Evolutionary conservation across 2,329 filamentous ascomycete genomes (phyloP), one percentile per base, ranked within the genome.

Genomic region (Catunica adiposa): DNA sequence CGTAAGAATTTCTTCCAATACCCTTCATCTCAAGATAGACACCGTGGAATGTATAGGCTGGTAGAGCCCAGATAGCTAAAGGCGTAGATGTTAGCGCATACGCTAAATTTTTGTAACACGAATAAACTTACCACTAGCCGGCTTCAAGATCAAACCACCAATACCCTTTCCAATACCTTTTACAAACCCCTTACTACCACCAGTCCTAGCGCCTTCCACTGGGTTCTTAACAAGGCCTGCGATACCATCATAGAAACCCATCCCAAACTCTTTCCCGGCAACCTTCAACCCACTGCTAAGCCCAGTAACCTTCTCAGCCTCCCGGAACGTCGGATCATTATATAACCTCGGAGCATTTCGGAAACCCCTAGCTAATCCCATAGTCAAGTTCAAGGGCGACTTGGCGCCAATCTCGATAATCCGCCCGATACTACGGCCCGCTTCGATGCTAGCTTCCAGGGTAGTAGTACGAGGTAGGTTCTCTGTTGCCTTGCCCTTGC

Each of bases 261-360:
- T 77, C 0, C 81, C 82, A 58, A 92, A 82, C 64, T 87, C 85
- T 66, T 84, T 88, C 1, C 84, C 79, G 3, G 89, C 89, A 47
- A 88, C 82, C 59, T 76, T 82, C 25, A 95, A 68, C 0, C 89
- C 89, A 60, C 82, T 86, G 54, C 79, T 75, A 52, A 94, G 71
- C 53, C 82, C 84, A 0, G 85, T 89, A 3, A 95, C 85, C 62
- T 86, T 87, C 57, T 88, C 84, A 1, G 78, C 71, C n/a, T 84
- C 83, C 7, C 86, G 77, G 0, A 95, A 81, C 1, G 82, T 89
- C 1, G 86, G 80, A 62, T 94, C 89, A 44, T 89, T 85, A 64
- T 95, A 95, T 1, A 95, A 71, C 61, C 79, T 83, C 0, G 89
- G 89, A 4, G 86, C 83, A 62, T 95, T 95, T 64, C 90, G 84